Evolutionary conservation across 2,329 filamentous ascomycete genomes (phyloP), one percentile per base, ranked within the genome.

Genomic region (Xylariales sp.): DNA sequence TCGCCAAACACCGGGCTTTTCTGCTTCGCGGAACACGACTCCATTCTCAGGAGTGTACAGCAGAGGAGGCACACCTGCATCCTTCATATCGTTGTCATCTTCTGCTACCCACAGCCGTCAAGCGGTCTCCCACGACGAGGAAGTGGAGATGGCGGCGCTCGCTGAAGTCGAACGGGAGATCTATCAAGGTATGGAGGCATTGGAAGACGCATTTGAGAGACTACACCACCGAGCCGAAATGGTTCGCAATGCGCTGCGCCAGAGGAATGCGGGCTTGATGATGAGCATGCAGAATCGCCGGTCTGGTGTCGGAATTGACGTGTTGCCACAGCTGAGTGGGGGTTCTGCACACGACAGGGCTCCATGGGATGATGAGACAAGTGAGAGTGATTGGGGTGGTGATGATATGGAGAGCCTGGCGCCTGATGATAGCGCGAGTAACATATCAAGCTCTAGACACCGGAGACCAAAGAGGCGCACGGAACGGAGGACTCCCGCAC

Each of bases 121-220:
- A 29, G 70, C 79, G 3, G 90, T 97, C 4, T 90, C 89, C 4
- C 78, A 95, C 41, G 91, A 96, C 56, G 91, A 97, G 60, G 91
- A 97, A 54, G 88, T 87, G 38, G 91, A 96, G 59, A 90, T 96
- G 52, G 86, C 86, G 1, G 85, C 87, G 2, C 74, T 96, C 5
- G 88, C 88, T 6, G 91, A 96, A 62, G 82, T 96, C 27, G 91
- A 97, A 62, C 81, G 89, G 6, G 88, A 95, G 54, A 95, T 97
- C 41, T 96, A 91, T 63, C 75, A 81, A 23, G 88, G 90, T 44
- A 97, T 97, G 91, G 91, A 97, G 63, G 82, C 81, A 0, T 75
- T 97, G 17, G 91, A 97, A 61, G 88, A 96, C 55, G 89, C 90
- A 0, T 96, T 97, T 51, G 91, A 97, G 65, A 81, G 79, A 19